Percentiles rank a stretch among this genome's conserved stretches.
Evolutionary conservation across 345 rosid genomes (phyloP).

Genomic region (Crucihimalaya himalaica): DNA sequence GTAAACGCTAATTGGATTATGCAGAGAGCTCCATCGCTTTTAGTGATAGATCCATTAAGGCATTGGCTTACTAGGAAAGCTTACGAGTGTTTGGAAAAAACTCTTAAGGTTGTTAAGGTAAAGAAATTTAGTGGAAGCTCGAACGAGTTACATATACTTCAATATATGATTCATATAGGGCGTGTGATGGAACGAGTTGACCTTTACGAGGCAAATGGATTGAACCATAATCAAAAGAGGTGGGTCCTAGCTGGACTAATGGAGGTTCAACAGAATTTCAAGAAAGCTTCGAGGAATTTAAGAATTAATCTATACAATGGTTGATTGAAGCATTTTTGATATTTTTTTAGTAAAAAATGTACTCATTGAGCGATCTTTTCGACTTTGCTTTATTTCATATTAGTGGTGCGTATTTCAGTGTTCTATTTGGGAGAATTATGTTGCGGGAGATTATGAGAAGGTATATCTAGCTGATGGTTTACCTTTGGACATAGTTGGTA

Average conservation of each 20-base stretch:
- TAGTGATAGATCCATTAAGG: not conserved
- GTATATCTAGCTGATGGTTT: too few relatives aligned
- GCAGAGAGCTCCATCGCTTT: not conserved
- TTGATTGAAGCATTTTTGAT: conserved; percentile 1
- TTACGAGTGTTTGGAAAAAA: conserved; percentile 32
- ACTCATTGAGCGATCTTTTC: not conserved
- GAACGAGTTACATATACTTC: conserved; percentile 30
- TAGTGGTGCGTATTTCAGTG: not conserved
- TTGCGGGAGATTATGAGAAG: too few relatives aligned
- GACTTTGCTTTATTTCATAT: not conserved
- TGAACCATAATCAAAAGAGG: not conserved
- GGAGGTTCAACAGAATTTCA: not conserved
- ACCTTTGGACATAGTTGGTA: too few relatives aligned
- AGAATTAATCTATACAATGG: conserved; percentile 6
- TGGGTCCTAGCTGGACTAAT: not conserved
- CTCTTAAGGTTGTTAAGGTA: conserved; percentile 44
- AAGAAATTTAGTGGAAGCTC: conserved; percentile 31
- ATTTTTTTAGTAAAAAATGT: not conserved
- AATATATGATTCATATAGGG: conserved; percentile 34
- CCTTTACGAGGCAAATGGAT: conserved; percentile 18
- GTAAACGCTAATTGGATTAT: not conserved
- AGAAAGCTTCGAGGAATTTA: conserved; percentile 12
- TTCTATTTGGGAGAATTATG: not conserved
- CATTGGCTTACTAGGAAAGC: conserved; percentile 18
- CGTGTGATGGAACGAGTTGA: conserved; percentile 34